Evolutionary conservation across 164 flowering plant species (phyloP), one percentile per base, ranked within the genome.

Genomic region (Aristolochia californica): DNA sequence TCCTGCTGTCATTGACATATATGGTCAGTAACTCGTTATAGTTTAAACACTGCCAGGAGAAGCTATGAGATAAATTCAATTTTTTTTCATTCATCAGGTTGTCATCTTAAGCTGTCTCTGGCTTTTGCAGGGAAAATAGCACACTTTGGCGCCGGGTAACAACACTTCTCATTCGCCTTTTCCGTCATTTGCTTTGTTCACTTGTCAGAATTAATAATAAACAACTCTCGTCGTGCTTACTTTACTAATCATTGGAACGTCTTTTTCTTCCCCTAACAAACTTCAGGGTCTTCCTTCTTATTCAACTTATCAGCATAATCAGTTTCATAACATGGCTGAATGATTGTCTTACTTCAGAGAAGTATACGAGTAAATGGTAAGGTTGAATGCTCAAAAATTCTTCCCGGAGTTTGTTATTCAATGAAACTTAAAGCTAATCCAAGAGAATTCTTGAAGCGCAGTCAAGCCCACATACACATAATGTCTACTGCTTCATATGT

Each of bases 101-200:
- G 24, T 34, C 15, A n/a, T 49, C 18, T 1, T 34, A 15, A n/a
- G 28, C 43, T 27, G n/a, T n/a, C 38, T 2, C 18, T 48, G 40
- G 40, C 40, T 45, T 65, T 64, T 50, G 67, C 88, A 91, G 97
- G 91, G 65, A 79, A 77, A 55, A 27, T 88, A 56, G 96, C 97
- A 23, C 96, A 85, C 64, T 83, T 85, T 60, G 97, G 97, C 38
- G 97, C 97, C 27, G 97, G 97, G 97, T 85, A 85, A 51, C 55
- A 22, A 62, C 47, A 20, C 20, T 3, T 21, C 62, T 62, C 56
- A 57, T 7, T 56, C 63, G 17, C 34, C 17, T 38, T 48, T 23
- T 67, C 15, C 25, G n/a, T n/a, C n/a, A n/a, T n/a, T n/a, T n/a
- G n/a, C n/a, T n/a, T n/a, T n/a, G n/a, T n/a, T n/a, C 16, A 28